Percentiles rank a stretch among this genome's conserved stretches.
These are phyloP conservation scores for Candida montana DNA, from an alignment of 805 yeast species.

Conservation along the genomic window DNA sequence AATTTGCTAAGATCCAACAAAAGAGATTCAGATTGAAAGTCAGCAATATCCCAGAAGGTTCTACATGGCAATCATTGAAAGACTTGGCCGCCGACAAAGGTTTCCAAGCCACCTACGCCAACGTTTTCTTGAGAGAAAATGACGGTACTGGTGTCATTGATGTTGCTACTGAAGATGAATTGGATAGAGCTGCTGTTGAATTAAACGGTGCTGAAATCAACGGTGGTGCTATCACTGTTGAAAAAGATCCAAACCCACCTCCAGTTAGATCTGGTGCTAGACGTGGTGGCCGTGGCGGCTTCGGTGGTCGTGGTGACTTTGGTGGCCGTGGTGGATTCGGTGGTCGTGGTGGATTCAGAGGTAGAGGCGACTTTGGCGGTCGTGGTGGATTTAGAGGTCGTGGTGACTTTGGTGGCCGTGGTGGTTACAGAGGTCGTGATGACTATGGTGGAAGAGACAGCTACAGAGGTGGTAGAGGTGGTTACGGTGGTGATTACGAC, in stretches of 20 bases:
- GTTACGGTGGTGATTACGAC: conserved; percentile 6
- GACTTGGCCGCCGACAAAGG: conserved; percentile 82
- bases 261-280: conserved; percentile 42
- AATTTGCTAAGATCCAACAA: conserved; percentile 39
- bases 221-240: conserved; percentile 66
- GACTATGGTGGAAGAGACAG: conserved; percentile 18
- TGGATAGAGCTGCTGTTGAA: conserved; percentile 67
- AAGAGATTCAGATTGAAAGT: conserved; percentile 72
- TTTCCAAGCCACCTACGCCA: conserved; percentile 55
- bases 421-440: conserved; percentile 7
- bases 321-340: conserved; percentile 30
- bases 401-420: conserved; percentile 3
- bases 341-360: conserved; percentile 24
- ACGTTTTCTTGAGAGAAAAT: conserved; percentile 40
- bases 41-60: conserved; percentile 64
- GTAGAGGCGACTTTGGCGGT: conserved; percentile 3
- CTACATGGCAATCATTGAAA: conserved; percentile 85
- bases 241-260: conserved; percentile 63
- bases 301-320: conserved; percentile 39
- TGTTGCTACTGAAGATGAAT: conserved; percentile 60
- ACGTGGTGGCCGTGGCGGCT: conserved; percentile 34
- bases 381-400: conserved; percentile 5
- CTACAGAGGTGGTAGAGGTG: conserved; percentile 19
- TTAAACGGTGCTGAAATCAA: conserved; percentile 68
- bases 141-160: conserved; percentile 44